Evolutionary conservation across 306 rosid species (phyloP).

Genomic region (Fagus sylvatica): DNA sequence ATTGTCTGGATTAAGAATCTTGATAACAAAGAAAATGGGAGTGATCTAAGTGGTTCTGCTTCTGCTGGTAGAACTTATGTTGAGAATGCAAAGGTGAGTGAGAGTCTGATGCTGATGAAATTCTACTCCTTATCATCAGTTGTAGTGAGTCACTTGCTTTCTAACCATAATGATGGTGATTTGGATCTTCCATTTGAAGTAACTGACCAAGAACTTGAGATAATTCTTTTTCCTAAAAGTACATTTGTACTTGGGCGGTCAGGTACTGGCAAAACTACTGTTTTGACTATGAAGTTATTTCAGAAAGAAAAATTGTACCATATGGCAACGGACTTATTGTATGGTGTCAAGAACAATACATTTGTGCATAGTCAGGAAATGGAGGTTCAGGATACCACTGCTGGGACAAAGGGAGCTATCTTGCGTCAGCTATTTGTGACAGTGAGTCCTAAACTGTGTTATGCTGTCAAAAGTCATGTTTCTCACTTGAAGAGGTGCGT

Average conservation of each 20-base stretch:
- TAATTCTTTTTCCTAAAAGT: slow-evolving; percentile 56
- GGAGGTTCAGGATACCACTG: slow-evolving; percentile 14
- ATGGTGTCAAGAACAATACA: slow-evolving; percentile 3
- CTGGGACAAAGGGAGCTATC: slow-evolving; percentile 26
- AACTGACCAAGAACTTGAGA: slow-evolving; percentile 62
- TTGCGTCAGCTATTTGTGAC: slow-evolving; percentile 75
- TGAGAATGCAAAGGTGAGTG: slow-evolving; percentile 79
- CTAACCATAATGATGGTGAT: slow-evolving; percentile 52
- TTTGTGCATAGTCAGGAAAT: slow-evolving; percentile 17
- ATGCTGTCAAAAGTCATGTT: slow-evolving; percentile 65
- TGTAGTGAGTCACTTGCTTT: slow-evolving; percentile 59
- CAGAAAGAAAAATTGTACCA: slow-evolving; percentile 55
- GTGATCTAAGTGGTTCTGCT: slow-evolving; percentile 25
- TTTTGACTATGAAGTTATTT: slow-evolving; percentile 71
- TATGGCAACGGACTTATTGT: slow-evolving; percentile 30
- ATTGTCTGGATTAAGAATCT: slow-evolving; percentile 41
- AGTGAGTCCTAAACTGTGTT: slow-evolving; percentile 75
- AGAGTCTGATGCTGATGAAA: slow-evolving; percentile 77
- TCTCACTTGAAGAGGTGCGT: slow-evolving; percentile 62
- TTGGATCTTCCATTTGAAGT: slow-evolving; percentile 77
- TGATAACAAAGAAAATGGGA: slow-evolving; percentile 20
- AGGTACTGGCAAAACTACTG: slow-evolving; percentile 92
- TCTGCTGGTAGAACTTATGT: slow-evolving; percentile 58
- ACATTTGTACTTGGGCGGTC: slow-evolving; percentile 73
- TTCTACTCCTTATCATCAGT: slow-evolving; percentile 60